Percentiles rank a stretch among this genome's conserved stretches.
phyloP scores from a whole-genome alignment of 2,329 filamentous ascomycete species.

The Teratosphaeria zuluensis region DNA sequence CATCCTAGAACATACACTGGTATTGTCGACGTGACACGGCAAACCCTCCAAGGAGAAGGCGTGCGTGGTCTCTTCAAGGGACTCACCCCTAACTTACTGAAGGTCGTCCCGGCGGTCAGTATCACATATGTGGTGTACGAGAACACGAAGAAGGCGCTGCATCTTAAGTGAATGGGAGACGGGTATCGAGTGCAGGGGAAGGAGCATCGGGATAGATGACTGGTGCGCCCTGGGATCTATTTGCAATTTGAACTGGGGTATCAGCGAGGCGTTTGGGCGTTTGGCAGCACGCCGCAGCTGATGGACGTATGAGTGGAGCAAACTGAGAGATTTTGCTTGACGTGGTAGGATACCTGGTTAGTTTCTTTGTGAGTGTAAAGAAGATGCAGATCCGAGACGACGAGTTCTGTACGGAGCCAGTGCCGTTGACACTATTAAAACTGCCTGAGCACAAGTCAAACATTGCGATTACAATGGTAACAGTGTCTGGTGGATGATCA shows the following conservation, averaged over 20 bases:
- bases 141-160: constrained; percentile 67
- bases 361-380: neutral
- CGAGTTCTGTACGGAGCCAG: neutral
- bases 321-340: neutral
- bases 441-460: neutral
- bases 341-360: neutral
- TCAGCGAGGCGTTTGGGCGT: neutral
- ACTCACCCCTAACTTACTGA: constrained; percentile 86
- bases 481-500: neutral
- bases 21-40: constrained; percentile 77
- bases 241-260: neutral
- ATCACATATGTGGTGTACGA: constrained; percentile 91
- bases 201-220: neutral
- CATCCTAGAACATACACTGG: constrained; percentile 86
- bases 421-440: neutral
- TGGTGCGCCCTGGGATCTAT: neutral
- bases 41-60: constrained; percentile 76
- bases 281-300: neutral
- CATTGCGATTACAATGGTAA: neutral
- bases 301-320: neutral
- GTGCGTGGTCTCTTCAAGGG: constrained; percentile 85
- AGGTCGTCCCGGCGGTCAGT: constrained; percentile 90
- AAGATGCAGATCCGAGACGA: neutral
- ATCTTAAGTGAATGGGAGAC: constrained; percentile 15
- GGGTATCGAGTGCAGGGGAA: neutral